Evolutionary conservation across 306 rosid genomes (phyloP), one percentile per base, ranked within the genome.

Genomic region (Pachyrhizus erosus): DNA sequence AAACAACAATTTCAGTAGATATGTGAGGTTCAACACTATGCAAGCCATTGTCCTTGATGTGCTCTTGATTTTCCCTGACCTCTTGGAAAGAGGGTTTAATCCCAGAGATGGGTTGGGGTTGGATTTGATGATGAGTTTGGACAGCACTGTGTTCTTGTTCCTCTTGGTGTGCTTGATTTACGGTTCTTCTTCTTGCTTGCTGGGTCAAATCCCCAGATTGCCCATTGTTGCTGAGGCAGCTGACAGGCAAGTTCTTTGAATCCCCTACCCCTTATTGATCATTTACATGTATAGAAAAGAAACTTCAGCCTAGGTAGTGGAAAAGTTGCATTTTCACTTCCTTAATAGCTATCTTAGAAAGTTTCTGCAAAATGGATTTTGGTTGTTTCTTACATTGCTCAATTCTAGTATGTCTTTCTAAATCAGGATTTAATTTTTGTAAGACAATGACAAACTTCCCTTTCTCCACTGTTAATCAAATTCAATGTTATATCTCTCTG

Each of bases 181-280:
- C 86, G 98, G 97, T 2, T 92, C 98, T 61, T 85, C 96, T 86
- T 92, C 94, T 83, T 96, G 99, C 83, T 65, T 93, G 86, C n/a
- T 93, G 82, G 98, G 99, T 33, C 94, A 92, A 87, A 11, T 90
- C 27, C 98, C 97, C 13, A 87, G 99, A 66, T 85, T 93, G 76
- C 99, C 99, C 60, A 93, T 96, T 88, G 98, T 96, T 80, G 98
- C 99, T 61, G 99, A 93, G 21, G 99, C 98, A 51, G 98, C 99
- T 64, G 98, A 93, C 57, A 96, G 96, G 84, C 98, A 96, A 80
- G 98, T 96, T 89, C 93, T 90, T 68, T 95, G 89, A 86, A 29
- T 72, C 21, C 37, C 2, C 82, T 9, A 5, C 3, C 15, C 11
- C 2, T 52, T 18, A 31, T 84, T 73, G 11, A 21, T 67, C 5